Evolutionary conservation across 1,139 yeast genomes (phyloP).

Genomic region (Magnusiomyces sp.): DNA sequence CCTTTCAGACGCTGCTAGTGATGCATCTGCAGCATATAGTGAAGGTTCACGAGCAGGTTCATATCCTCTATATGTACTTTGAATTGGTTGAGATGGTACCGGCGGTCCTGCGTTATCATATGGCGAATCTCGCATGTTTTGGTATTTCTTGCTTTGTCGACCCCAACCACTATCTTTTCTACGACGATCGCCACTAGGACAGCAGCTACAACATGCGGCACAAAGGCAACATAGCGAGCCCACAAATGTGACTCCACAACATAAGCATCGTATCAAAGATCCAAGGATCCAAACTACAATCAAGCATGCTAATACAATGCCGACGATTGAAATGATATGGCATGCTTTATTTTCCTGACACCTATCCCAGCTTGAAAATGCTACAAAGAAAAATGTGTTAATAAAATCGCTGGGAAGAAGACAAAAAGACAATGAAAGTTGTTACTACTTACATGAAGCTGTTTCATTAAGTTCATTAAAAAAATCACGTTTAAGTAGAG

Average conservation of each 20-base stretch:
- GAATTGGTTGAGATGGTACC: background rate
- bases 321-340: conserved; percentile 70
- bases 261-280: conserved; percentile 35
- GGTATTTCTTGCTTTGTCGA: background rate
- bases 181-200: background rate
- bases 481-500: conserved; percentile 4
- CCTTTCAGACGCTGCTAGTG: background rate
- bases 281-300: conserved; percentile 35
- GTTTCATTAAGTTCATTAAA: conserved; percentile 4
- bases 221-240: conserved; percentile 39
- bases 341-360: conserved; percentile 74
- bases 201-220: conserved; percentile 10
- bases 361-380: conserved; percentile 63
- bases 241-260: conserved; percentile 35
- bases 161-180: background rate
- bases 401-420: background rate
- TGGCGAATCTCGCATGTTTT: background rate
- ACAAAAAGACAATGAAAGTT: background rate
- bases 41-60: conserved; percentile 2
- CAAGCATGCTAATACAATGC: conserved; percentile 48
- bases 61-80: background rate
- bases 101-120: background rate
- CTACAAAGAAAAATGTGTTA: conserved; percentile 6
- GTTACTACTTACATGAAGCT: conserved; percentile 6
- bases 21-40: conserved; percentile 3